Evolutionary conservation across 2,329 filamentous ascomycete species (phyloP).

Genomic region (Neofusicoccum kwambonambiense): DNA sequence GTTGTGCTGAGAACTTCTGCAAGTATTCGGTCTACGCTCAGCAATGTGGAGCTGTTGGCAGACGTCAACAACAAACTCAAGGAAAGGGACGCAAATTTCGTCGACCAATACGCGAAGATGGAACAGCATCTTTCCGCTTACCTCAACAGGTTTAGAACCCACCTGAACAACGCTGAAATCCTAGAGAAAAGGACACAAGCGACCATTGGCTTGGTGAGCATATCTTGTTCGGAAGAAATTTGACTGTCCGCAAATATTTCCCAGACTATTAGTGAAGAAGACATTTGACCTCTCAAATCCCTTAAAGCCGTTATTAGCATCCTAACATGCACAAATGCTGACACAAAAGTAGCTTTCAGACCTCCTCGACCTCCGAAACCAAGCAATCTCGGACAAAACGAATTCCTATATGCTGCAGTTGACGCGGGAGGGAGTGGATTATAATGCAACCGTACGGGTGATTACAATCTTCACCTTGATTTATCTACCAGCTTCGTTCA

Average conservation of each 20-base stretch:
- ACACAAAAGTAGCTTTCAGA: slow-evolving; percentile 14
- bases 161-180: slow-evolving; percentile 15
- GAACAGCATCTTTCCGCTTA: neutral
- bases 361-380: slow-evolving; percentile 19
- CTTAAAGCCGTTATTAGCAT: too few species aligned
- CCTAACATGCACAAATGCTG: too few species aligned
- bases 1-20: neutral
- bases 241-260: too few species aligned
- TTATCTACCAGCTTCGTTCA: slow-evolving; percentile 24
- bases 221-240: neutral
- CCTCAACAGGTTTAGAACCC: slow-evolving; percentile 3
- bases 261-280: too few species aligned
- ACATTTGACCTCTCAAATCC: too few species aligned
- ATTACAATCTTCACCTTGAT: slow-evolving; percentile 24
- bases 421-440: slow-evolving; percentile 20
- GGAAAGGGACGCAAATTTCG: neutral
- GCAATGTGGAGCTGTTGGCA: neutral
- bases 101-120: neutral
- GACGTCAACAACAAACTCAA: neutral
- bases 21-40: neutral
- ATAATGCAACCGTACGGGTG: slow-evolving; percentile 21
- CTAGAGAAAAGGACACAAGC: slow-evolving; percentile 17
- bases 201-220: slow-evolving; percentile 20
- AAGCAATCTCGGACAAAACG: slow-evolving; percentile 18
- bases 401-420: slow-evolving; percentile 21